Evolutionary conservation across 179 eudicot genomes (phyloP), one percentile per base, ranked within the genome.

Genomic region (Kewa caespitosa): DNA sequence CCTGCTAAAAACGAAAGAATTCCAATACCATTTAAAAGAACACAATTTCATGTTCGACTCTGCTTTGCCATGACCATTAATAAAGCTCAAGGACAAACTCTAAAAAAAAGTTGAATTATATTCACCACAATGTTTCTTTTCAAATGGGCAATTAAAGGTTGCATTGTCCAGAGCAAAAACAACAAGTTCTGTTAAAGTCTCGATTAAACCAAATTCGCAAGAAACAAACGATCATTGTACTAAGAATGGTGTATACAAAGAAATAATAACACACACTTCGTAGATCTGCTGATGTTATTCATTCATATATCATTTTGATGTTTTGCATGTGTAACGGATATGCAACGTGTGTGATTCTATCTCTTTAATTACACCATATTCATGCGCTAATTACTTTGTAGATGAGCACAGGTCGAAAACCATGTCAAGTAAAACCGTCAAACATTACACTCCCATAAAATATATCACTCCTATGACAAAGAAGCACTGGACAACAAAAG

Each of bases 91-190:
- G 46, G 41, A 18, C 69, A 37, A n/a, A 65, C 43, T 23, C 28
- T 23, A 22, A 15, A 65, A 34, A 33, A 22, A 38, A n/a, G 69
- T 34, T 1, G 43, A 43, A 28, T 36, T 65, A 14, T 37, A 37
- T 37, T 12, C 37, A 65, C 69, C 42, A 36, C 41, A 65, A 65
- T 43, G 27, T 10, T 4, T 65, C 22, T 65, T 65, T 18, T 36
- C 43, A 1, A 28, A 65, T 65, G 69, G 69, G 8, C 69, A 65
- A 65, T n/a, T 65, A 1, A 36, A 65, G 36, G 69, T 65, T 32
- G 30, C 69, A 65, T 36, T 34, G 37, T 34, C 69, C 22, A 65
- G 20, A 37, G 38, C 69, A 17, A 36, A 36, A 34, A 65, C 66
- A 2, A 2, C 9, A 61, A 8, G 7, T 14, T 8, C 17, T 25